Evolutionary conservation across 2,329 filamentous ascomycete species (phyloP).

Genomic region (Epichloe brachyelytri): DNA sequence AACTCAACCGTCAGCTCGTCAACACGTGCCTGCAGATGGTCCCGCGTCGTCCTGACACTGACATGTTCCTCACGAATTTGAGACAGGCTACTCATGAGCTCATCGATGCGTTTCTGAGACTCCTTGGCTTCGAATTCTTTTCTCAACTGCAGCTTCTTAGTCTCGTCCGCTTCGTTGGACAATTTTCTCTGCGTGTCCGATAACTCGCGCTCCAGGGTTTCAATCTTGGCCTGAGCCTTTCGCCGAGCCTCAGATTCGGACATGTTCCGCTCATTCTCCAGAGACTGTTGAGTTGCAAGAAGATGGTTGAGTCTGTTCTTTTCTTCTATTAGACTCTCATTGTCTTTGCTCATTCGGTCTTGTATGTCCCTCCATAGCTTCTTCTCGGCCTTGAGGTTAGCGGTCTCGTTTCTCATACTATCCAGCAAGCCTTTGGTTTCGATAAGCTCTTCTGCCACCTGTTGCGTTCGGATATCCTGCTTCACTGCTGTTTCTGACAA

Average conservation of each 20-base stretch:
- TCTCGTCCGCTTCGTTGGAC: slow-evolving; percentile 69
- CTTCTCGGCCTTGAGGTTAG: slow-evolving; percentile 91
- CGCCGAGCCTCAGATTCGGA: slow-evolving; percentile 70
- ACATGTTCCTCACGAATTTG: slow-evolving; percentile 78
- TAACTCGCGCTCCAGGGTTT: slow-evolving; percentile 68
- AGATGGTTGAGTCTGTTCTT: slow-evolving; percentile 72
- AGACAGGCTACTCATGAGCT: slow-evolving; percentile 68
- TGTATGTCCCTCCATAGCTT: slow-evolving; percentile 91
- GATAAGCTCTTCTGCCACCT: slow-evolving; percentile 84
- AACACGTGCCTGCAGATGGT: slow-evolving; percentile 78
- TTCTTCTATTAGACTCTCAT: slow-evolving; percentile 72
- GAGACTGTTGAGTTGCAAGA: slow-evolving; percentile 70
- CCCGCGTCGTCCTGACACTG: slow-evolving; percentile 71
- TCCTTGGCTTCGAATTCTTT: slow-evolving; percentile 88
- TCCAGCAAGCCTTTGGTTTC: slow-evolving; percentile 73
- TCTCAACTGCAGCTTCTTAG: slow-evolving; percentile 67
- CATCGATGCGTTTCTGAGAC: slow-evolving; percentile 81
- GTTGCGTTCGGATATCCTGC: slow-evolving; percentile 80
- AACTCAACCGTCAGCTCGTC: slow-evolving; percentile 83
- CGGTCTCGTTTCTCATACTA: slow-evolving; percentile 77
- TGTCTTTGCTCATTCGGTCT: slow-evolving; percentile 75
- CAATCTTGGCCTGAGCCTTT: slow-evolving; percentile 64
- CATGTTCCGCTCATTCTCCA: slow-evolving; percentile 85
- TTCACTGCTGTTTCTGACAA: slow-evolving; percentile 76
- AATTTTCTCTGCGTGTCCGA: slow-evolving; percentile 70